Evolutionary conservation across 345 rosid genomes (phyloP).

Genomic region (Citrus sp.): DNA sequence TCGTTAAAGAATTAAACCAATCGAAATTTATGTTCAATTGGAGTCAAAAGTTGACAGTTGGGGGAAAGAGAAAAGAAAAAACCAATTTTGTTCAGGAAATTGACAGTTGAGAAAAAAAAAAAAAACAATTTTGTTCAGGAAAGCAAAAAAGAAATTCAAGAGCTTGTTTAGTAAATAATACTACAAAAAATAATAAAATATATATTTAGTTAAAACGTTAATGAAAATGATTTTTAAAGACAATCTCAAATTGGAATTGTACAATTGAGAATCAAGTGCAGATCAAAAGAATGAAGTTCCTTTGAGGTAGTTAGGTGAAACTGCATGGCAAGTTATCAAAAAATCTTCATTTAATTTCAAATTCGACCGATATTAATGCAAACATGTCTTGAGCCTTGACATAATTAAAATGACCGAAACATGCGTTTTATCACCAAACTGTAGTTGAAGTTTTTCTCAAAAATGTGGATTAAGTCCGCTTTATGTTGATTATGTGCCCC

Average conservation of each 20-base stretch:
- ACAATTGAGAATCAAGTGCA: neutral
- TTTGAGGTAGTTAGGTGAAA: no score
- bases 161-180: neutral
- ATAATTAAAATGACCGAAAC: neutral
- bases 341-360: neutral
- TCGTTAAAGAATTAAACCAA: neutral
- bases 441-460: neutral
- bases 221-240: neutral
- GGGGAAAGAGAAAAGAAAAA: no score
- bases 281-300: no score
- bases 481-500: neutral
- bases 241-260: neutral
- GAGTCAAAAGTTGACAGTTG: no score
- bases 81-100: no score
- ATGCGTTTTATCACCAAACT: neutral
- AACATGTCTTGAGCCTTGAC: neutral
- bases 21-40: neutral
- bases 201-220: neutral
- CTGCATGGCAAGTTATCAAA: no score
- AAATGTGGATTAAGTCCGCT: neutral
- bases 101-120: no score
- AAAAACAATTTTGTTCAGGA: no score
- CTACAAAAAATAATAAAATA: neutral
- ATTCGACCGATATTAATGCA: neutral
- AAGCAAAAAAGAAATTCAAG: neutral